These are phyloP conservation scores for Crithidia brevicula DNA, from an alignment of 208 protist species.

Conservation along the genomic window DNA sequence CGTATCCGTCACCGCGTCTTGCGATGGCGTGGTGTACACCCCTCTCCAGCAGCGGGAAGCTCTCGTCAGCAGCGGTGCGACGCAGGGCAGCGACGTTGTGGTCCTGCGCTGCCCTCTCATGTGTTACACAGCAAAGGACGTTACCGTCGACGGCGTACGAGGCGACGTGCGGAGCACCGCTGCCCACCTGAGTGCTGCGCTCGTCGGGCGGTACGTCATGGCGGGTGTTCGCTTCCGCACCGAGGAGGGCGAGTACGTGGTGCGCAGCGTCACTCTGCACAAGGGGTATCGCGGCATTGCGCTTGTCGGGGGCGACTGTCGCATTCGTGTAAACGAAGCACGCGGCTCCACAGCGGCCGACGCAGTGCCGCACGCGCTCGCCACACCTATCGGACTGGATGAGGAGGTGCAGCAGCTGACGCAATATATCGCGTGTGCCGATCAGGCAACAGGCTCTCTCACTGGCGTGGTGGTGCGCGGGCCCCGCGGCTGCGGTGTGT, in stretches of 20 bases:
- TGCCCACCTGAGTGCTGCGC: slow-evolving; percentile 43
- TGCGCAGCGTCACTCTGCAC: slow-evolving; percentile 44
- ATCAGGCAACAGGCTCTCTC: slow-evolving; percentile 24
- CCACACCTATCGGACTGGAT: slow-evolving; percentile 45
- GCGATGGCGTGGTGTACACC: slow-evolving; percentile 8
- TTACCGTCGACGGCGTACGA: slow-evolving; percentile 24
- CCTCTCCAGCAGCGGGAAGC: background rate
- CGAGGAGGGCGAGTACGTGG: slow-evolving; percentile 48
- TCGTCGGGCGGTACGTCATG: slow-evolving; percentile 60
- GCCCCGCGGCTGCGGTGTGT: slow-evolving; percentile 60
- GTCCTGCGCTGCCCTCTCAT: slow-evolving; percentile 30
- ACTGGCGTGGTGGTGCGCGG: slow-evolving; percentile 55
- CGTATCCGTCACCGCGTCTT: slow-evolving; percentile 6
- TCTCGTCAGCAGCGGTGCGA: too few relatives aligned
- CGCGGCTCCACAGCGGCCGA: background rate
- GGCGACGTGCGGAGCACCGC: slow-evolving; percentile 25
- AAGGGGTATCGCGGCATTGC: slow-evolving; percentile 61
- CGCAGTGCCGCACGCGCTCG: background rate
- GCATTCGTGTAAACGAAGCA: slow-evolving; percentile 62
- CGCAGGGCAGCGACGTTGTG: slow-evolving; percentile 5
- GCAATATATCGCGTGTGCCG: slow-evolving; percentile 31
- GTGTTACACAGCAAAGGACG: slow-evolving; percentile 27
- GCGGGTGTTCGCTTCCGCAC: slow-evolving; percentile 46
- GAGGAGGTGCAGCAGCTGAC: slow-evolving; percentile 32
- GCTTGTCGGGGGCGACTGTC: slow-evolving; percentile 48